Conservation (phyloP, 495 filamentous ascomycete species). For the Penicillium ochrochloron region DNA sequence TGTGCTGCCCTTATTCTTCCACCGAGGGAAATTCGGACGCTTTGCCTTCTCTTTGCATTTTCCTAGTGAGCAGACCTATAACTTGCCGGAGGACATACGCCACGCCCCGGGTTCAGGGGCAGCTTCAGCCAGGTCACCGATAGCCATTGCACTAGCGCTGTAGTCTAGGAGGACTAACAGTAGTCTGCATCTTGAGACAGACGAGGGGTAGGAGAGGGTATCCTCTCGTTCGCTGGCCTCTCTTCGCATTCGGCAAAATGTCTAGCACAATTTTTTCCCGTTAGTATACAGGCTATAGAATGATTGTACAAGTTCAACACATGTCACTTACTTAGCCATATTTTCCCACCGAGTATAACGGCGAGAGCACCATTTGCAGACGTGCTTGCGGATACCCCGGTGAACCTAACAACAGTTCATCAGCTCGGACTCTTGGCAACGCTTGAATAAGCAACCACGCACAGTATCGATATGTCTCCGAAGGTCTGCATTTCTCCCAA, state of each 20-base stretch:
- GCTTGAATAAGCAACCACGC: conserved; percentile 32
- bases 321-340: conserved; percentile 18
- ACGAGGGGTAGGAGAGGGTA: not conserved
- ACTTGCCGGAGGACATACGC: not conserved
- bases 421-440: not conserved
- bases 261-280: conserved; percentile 4
- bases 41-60: not conserved
- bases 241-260: conserved; percentile 14
- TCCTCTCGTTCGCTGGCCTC: not conserved
- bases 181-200: conserved; percentile 2
- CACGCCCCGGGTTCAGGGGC: not conserved
- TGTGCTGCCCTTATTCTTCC: not conserved
- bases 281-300: conserved; percentile 10
- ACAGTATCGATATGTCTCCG: conserved; percentile 81
- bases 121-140: not conserved
- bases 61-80: conserved; percentile 13
- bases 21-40: not conserved
- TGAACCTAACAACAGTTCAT: conserved; percentile 19
- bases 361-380: conserved; percentile 21
- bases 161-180: not conserved
- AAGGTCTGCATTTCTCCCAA: conserved; percentile 76
- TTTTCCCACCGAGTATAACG: conserved; percentile 19
- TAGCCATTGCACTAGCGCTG: not conserved
- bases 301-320: not conserved
- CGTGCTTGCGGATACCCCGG: conserved; percentile 18